Evolutionary conservation across 1,284 basidiomycete species (phyloP), one percentile per base, ranked within the genome.

Genomic region (Cutaneotrichosporon sp.): DNA sequence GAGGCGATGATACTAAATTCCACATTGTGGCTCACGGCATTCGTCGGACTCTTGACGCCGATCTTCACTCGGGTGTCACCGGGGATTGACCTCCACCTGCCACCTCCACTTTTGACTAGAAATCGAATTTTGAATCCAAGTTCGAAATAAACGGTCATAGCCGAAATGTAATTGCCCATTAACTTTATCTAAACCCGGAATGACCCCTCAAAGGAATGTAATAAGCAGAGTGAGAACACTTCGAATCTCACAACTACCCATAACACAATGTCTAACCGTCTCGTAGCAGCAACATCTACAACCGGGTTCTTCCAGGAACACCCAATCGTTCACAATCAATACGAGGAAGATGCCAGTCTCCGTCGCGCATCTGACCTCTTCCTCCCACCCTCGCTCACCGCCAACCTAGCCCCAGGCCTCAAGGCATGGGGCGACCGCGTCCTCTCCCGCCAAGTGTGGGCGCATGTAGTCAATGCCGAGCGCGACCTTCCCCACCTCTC

Each of bases 281-380:
- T 36, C 18, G 38, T 22, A 14, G 30, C 61, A 9, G 61, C 62
- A 4, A 66, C 65, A 1, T 16, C 49, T 22, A 64, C 62, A 13
- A 64, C 60, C 0, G 65, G 65, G 34, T 66, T 64, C 57, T 66
- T 64, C 60, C 65, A 66, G 49, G 40, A 21, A 2, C 46, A 56
- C 7, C 65, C 65, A 11, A 6, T 31, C 11, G 13, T 66, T 5
- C 60, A 16, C 4, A 66, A 66, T 38, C 60, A 59, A 31, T 64
- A 30, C 26, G 21, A 22, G 34, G 62, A 66, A n/a, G 65, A 66
- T 38, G 40, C 38, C 14, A 40, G 52, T 5, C 60, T 66, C 4
- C 36, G 18, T 9, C 62, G 65, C 13, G 32, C 56, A 11, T 57
- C 52, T 13, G 2, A 13, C 21, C 52, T 64, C 11, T 64, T 66